Conservation (phyloP, 2,329 filamentous ascomycete genomes). For the Fusarium sp. region DNA sequence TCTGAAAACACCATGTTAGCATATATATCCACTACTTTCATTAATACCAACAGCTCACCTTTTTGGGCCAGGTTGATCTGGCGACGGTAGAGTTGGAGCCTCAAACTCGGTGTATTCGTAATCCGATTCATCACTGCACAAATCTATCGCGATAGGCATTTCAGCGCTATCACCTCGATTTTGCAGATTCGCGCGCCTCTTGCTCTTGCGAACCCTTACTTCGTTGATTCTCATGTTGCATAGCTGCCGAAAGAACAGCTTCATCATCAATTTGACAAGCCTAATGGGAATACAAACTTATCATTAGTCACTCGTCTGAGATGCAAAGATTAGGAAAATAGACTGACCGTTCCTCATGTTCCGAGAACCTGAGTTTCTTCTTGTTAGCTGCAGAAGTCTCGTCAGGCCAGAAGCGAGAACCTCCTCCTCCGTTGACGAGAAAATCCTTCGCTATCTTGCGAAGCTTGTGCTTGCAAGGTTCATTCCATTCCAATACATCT, state of each 20-base stretch:
- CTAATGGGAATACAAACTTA: not conserved
- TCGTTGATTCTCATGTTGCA: not conserved
- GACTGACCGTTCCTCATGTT: not conserved
- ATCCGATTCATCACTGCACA: not conserved
- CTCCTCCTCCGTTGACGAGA: not conserved
- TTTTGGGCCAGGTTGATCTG: not conserved
- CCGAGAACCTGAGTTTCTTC: not conserved
- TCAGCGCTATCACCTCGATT: not conserved
- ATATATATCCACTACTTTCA: not conserved
- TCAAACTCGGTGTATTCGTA: not conserved
- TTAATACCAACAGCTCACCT: not conserved
- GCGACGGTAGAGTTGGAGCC: not conserved
- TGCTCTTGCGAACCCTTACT: not conserved
- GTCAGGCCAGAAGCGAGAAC: slow-evolving; percentile 20
- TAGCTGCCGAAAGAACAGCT: slow-evolving; percentile 2
- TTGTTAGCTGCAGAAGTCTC: not conserved
- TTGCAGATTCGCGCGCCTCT: not conserved
- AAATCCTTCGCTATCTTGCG: slow-evolving; percentile 13
- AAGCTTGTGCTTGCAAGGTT: not conserved
- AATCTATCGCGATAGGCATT: not conserved
- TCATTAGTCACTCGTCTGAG: not conserved
- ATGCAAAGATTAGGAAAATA: not conserved
- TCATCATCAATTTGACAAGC: slow-evolving; percentile 1
- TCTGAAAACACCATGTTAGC: not conserved
- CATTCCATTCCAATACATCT: not conserved